Percentiles rank a stretch among this genome's conserved stretches.
Evolutionary conservation across 2,329 filamentous ascomycete species (phyloP).

Genomic region (Phialophora macrospora): DNA sequence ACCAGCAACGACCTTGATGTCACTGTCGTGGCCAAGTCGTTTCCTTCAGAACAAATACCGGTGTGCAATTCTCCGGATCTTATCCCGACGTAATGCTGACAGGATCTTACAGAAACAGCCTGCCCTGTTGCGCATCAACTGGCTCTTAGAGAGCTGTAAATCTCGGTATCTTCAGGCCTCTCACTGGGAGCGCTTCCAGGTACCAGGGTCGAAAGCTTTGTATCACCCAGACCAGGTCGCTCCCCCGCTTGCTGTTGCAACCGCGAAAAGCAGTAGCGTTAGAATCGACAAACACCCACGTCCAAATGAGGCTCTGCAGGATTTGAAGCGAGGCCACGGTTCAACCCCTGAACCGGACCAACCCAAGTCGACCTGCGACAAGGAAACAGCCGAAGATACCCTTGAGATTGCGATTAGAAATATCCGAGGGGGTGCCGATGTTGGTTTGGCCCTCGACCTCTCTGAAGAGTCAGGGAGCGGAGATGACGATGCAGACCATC

Average conservation of each 20-base stretch:
- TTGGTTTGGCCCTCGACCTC: slow-evolving; percentile 10
- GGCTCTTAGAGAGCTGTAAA: slow-evolving; percentile 70
- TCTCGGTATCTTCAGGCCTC: slow-evolving; percentile 64
- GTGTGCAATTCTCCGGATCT: slow-evolving; percentile 44
- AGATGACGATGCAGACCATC: neutral
- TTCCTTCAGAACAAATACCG: slow-evolving; percentile 42
- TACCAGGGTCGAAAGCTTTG: slow-evolving; percentile 43
- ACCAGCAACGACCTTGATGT: slow-evolving; percentile 59
- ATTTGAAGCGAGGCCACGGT: neutral
- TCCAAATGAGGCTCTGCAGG: neutral
- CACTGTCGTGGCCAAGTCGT: slow-evolving; percentile 23
- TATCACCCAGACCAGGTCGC: neutral
- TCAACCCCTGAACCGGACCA: neutral
- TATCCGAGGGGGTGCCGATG: slow-evolving; percentile 15
- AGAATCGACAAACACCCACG: neutral
- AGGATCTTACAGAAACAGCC: slow-evolving; percentile 7
- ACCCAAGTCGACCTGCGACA: slow-evolving; percentile 41
- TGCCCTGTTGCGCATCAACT: slow-evolving; percentile 65
- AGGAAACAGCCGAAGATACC: slow-evolving; percentile 20
- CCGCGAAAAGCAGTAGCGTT: neutral
- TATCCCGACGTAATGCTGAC: slow-evolving; percentile 4
- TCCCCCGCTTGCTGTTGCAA: neutral
- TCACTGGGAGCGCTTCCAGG: slow-evolving; percentile 62
- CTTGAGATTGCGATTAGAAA: slow-evolving; percentile 44
- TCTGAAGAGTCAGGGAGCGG: slow-evolving; percentile 13